These are phyloP conservation scores for Neurospora tetraspora DNA, from an alignment of 495 filamentous ascomycete species.

Conservation along the genomic window DNA sequence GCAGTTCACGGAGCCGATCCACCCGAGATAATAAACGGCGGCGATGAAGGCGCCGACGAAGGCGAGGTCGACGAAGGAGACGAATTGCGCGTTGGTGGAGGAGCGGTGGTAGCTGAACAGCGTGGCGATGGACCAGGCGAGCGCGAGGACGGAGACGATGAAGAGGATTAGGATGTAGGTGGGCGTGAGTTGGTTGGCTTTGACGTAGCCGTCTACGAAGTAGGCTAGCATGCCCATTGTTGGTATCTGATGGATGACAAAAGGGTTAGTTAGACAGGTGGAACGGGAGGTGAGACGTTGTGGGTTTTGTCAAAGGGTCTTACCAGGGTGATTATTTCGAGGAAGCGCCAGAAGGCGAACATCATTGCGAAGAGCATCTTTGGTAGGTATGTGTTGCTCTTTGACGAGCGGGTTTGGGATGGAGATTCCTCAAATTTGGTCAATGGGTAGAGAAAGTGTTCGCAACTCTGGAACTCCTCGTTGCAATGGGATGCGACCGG, in stretches of 20 bases:
- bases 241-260: constrained; percentile 46
- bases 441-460: background rate
- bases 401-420: background rate
- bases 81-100: constrained; percentile 60
- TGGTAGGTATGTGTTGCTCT: background rate
- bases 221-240: constrained; percentile 82
- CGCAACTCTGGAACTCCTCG: background rate
- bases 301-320: background rate
- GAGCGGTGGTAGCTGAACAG: constrained; percentile 71
- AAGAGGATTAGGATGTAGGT: constrained; percentile 78
- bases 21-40: constrained; percentile 63
- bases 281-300: background rate
- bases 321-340: constrained; percentile 70
- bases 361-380: constrained; percentile 69
- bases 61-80: constrained; percentile 64
- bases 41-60: constrained; percentile 82
- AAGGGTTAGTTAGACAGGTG: constrained; percentile 6
- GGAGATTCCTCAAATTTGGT: background rate
- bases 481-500: background rate
- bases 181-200: constrained; percentile 64
- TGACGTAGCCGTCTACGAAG: constrained; percentile 68
- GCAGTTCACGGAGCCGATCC: constrained; percentile 60
- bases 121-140: constrained; percentile 72
- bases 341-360: constrained; percentile 75
- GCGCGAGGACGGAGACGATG: constrained; percentile 73